Evolutionary conservation across 2,329 filamentous ascomycete genomes (phyloP), one percentile per base, ranked within the genome.

Genomic region (Claviceps digitariae): DNA sequence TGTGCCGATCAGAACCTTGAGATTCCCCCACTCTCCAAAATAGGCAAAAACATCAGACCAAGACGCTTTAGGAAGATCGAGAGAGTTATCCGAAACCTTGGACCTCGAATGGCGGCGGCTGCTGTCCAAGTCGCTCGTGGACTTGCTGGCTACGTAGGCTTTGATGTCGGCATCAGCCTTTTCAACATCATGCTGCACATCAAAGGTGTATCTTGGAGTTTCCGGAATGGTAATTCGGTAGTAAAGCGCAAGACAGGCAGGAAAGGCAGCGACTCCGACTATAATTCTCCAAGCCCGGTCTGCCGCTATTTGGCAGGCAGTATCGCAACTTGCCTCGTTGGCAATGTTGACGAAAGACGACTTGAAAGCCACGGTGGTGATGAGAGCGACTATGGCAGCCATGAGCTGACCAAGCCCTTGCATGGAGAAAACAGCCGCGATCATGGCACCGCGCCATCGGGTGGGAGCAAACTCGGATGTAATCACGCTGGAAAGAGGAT

Each of bases 191-290:
- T 82, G 83, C 29, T 81, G 77, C 2, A 93, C 81, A 65, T 93
- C 87, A 60, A 90, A 89, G 1, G 87, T 90, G 66, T 90, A 91
- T 40, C 86, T 80, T 40, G 87, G 86, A 3, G 87, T 90, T 70
- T 93, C 88, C 9, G 87, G 87, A 55, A 93, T 90, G 23, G 87
- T 91, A 51, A 93, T 78, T 57, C 87, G 84, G 70, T 87, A 93
- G 69, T 90, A 91, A n/a, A 93, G 74, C 13, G 87, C 87, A 54
- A 90, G 77, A 61, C 81, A 86, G 3, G 84, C 87, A 0, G 87
- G 87, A 10, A 93, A 71, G 13, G 84, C 86, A 40, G 87, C 87
- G 56, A 90, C 82, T 15, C 86, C 87, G 54, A 93, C 84, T 54
- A 93, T 81, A 49, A 89, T 79, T 59, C 87, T 81, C 87, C 88